Base-by-base conservation (phyloP, 2,329 filamentous ascomycete species). In the Kalaharituber pfeilii region DNA sequence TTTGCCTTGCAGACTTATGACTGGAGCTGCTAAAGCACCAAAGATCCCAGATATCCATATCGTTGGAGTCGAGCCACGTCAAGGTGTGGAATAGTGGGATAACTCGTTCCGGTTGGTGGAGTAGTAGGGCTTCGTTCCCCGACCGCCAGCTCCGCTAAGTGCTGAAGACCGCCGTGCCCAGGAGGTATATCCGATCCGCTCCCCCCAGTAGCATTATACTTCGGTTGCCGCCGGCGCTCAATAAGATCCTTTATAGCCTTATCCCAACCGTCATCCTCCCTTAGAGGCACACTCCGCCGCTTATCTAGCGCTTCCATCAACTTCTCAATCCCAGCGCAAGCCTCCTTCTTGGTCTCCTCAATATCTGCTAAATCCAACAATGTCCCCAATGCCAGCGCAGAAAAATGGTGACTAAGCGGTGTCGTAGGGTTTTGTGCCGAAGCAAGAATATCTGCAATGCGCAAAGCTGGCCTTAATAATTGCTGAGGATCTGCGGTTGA, bases 321-420 rank as follows among this genome's bases (percentile, higher is more conserved):
- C 24, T 76, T 72, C 57, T 72, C 73, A 24, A 82, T 70, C 6
- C 77, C 69, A 54, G 70, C 69, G 13, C 70, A 70, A 0, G 79
- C 79, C 59, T 80, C 77, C 4, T 78, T 75, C 45, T 72, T 73
- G 2, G 75, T 77, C 57, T 69, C 71, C 7, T 78, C 73, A 7
- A 75, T 67, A 60, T 75, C 76, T 28, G 69, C 68, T 29, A 85
- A 70, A 59, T 81, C 77, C 49, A 77, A 67, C 3, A 86, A 69
- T n/a, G 76, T 75, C 62, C 83, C 70, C 9, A 75, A 71, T 1
- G 75, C 72, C 8, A 85, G 70, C 11, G 73, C 74, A 53, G 75
- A 74, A 59, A 82, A 81, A 63, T 86, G 80, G 63, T 84, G 79
- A 53, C 78, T 79, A 45, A 86, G 68, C 0, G 82, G 81, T 52